Conservation (phyloP, 331 rosid species). For the Saraca asoca region DNA sequence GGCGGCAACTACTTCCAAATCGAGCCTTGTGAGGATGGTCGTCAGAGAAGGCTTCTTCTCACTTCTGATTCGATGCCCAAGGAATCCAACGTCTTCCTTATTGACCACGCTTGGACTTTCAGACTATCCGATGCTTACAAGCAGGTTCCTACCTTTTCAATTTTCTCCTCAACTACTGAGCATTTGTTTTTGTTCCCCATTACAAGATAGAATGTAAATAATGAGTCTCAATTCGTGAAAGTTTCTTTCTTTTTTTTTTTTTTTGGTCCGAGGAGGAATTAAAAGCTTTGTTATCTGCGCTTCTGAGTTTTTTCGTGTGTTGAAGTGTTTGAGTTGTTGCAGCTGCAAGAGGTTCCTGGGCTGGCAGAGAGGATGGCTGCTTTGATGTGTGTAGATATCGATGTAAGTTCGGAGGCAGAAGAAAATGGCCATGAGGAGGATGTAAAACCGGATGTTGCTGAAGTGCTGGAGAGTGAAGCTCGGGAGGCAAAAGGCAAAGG, state of each 20-base stretch:
- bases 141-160: constrained; percentile 53
- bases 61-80: constrained; percentile 57
- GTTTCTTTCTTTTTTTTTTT: no score
- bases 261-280: neutral
- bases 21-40: constrained; percentile 64
- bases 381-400: constrained; percentile 75
- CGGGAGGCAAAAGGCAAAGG: constrained; percentile 50
- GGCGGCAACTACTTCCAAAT: constrained; percentile 77
- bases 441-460: constrained; percentile 42
- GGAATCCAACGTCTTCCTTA: constrained; percentile 70
- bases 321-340: constrained; percentile 35
- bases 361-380: constrained; percentile 88
- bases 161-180: neutral
- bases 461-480: constrained; percentile 58
- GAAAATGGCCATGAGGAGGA: constrained; percentile 30
- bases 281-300: neutral
- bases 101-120: constrained; percentile 98
- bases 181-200: neutral
- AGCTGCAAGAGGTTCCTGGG: constrained; percentile 80
- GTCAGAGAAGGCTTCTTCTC: constrained; percentile 61
- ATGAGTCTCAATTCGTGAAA: neutral
- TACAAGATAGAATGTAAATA: neutral
- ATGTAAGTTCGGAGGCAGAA: constrained; percentile 48
- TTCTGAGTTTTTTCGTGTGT: neutral
- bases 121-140: constrained; percentile 83